These are phyloP conservation scores for Kwoniella botswanensis DNA, from an alignment of 768 basidiomycete species.

Conservation along the genomic window DNA sequence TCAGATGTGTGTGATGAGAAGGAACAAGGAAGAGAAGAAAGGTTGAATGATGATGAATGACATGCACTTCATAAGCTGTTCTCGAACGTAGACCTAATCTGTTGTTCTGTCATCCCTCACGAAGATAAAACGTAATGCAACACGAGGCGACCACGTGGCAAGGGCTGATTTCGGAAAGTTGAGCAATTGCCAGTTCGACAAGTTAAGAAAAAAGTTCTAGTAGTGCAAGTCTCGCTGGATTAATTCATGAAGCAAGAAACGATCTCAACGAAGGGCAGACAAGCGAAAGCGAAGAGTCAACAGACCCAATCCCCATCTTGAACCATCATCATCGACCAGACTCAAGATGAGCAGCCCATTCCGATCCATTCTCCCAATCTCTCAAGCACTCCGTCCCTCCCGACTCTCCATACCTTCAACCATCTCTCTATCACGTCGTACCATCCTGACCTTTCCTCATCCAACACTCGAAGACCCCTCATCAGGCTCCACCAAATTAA, in stretches of 20 bases:
- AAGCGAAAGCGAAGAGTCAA: too few relatives aligned
- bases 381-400: not conserved
- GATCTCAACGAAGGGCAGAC: too few relatives aligned
- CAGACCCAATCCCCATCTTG: too few relatives aligned
- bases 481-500: slow-evolving; percentile 28
- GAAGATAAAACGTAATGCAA: not conserved
- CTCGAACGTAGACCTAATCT: not conserved
- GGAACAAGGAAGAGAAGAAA: slow-evolving; percentile 5
- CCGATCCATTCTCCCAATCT: not conserved
- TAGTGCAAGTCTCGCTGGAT: not conserved
- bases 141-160: not conserved
- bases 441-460: slow-evolving; percentile 29
- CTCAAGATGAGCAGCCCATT: too few relatives aligned
- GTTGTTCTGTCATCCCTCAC: not conserved
- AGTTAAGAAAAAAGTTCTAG: not conserved
- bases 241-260: too few relatives aligned
- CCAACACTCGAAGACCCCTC: slow-evolving; percentile 23
- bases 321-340: too few relatives aligned
- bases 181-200: not conserved
- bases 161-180: not conserved
- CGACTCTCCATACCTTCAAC: slow-evolving; percentile 1
- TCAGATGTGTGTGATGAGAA: slow-evolving; percentile 6
- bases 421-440: not conserved
- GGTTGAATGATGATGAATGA: not conserved
- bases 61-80: not conserved